Evolutionary conservation across 208 protist genomes (phyloP).

Genomic region (Trypanosoma avium): DNA sequence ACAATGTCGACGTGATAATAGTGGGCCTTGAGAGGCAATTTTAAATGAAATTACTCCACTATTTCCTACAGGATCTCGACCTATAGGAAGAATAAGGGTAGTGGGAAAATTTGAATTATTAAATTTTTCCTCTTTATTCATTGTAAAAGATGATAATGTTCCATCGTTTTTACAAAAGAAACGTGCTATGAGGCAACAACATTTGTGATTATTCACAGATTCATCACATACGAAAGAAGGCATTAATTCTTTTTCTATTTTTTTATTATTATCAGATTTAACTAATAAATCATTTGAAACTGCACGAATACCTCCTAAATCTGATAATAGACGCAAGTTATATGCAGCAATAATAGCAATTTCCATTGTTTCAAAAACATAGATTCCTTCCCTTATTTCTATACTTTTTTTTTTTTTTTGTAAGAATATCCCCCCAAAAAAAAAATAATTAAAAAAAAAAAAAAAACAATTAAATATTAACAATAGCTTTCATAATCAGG

Average conservation of each 20-base stretch:
- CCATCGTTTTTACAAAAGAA: constrained; percentile 22
- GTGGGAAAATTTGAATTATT: background rate
- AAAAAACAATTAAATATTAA: no score
- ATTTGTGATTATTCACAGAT: constrained; percentile 26
- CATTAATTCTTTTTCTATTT: background rate
- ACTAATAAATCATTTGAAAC: background rate
- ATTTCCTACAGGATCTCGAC: constrained; percentile 26
- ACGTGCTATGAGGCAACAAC: constrained; percentile 25
- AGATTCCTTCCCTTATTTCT: background rate
- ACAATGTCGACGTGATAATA: constrained; percentile 41
- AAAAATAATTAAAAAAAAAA: constrained; percentile 4
- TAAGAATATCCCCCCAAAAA: background rate
- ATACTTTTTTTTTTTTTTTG: background rate
- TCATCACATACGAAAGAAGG: constrained; percentile 20
- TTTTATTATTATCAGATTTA: no score
- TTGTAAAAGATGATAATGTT: background rate
- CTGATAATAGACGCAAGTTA: constrained; percentile 23
- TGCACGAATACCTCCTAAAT: constrained; percentile 23
- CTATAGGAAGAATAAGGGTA: constrained; percentile 22
- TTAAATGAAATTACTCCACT: constrained; percentile 31
- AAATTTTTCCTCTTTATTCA: background rate
- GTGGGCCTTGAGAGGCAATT: constrained; percentile 24
- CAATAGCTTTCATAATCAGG: no score
- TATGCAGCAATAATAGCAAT: constrained; percentile 24
- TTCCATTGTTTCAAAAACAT: constrained; percentile 18